Evolutionary conservation across 768 basidiomycete genomes (phyloP).

Genomic region (Mycena albidolilacea): DNA sequence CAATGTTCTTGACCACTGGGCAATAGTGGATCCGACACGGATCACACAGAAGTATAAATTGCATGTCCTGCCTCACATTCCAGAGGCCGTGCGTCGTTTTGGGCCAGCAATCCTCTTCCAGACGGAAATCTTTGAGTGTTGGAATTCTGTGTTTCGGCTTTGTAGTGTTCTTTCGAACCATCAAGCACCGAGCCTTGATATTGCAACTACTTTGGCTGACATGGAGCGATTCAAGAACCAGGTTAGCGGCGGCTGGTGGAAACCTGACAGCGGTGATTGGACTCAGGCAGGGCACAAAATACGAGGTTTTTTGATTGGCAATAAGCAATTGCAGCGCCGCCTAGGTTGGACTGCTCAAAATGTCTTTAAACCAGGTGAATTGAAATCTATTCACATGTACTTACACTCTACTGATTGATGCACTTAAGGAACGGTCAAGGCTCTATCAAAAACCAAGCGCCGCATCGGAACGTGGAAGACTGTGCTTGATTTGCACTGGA

Average conservation of each 20-base stretch:
- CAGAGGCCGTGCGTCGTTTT: background rate
- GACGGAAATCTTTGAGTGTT: slow-evolving; percentile 1
- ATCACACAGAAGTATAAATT: too few relatives aligned
- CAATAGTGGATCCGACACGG: too few relatives aligned
- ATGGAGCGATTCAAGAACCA: slow-evolving; percentile 27
- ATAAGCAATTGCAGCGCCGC: too few relatives aligned
- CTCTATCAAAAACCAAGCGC: background rate
- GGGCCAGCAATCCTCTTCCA: background rate
- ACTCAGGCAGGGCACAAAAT: too few relatives aligned
- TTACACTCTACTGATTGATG: background rate
- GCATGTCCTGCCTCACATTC: background rate
- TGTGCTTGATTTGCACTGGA: background rate
- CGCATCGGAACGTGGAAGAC: background rate
- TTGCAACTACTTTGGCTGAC: slow-evolving; percentile 13
- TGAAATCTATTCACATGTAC: background rate
- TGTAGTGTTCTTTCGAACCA: too few relatives aligned
- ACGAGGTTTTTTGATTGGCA: too few relatives aligned
- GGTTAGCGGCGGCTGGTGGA: slow-evolving; percentile 22
- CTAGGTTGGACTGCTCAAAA: too few relatives aligned
- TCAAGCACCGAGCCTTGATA: slow-evolving; percentile 15
- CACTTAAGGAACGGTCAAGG: background rate
- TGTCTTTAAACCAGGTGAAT: too few relatives aligned
- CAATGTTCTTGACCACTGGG: slow-evolving; percentile 18
- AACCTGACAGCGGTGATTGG: background rate
- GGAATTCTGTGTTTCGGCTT: too few relatives aligned